phyloP scores from a whole-genome alignment of 2,329 filamentous ascomycete species.

The Hypomyces perniciosus region DNA sequence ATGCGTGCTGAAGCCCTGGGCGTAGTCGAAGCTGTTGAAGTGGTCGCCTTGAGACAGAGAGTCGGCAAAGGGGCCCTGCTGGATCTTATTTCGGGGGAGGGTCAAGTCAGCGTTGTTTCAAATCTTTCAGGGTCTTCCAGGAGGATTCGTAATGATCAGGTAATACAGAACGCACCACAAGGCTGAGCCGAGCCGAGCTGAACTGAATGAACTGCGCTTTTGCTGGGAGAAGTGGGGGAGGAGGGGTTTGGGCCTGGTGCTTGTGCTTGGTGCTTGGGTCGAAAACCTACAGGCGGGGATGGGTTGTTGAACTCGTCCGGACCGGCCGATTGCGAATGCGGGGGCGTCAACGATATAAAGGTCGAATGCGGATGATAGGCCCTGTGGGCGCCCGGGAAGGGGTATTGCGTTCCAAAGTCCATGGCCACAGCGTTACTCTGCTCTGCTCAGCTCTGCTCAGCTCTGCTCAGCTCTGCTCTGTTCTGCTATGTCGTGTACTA shows the following conservation, averaged over 20 bases:
- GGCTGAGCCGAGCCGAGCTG: too few relatives aligned
- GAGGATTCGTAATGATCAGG: slow-evolving; percentile 29
- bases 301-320: slow-evolving; percentile 51
- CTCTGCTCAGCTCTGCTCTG: background rate
- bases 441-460: background rate
- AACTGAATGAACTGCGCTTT: background rate
- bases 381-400: slow-evolving; percentile 40
- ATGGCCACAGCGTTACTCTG: slow-evolving; percentile 26
- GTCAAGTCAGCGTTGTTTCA: slow-evolving; percentile 8
- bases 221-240: slow-evolving; percentile 20
- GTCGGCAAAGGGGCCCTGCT: slow-evolving; percentile 45
- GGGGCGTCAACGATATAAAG: slow-evolving; percentile 52
- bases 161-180: slow-evolving; percentile 22
- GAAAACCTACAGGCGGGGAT: slow-evolving; percentile 47
- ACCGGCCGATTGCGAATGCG: slow-evolving; percentile 47
- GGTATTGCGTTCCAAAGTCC: slow-evolving; percentile 46
- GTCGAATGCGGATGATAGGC: slow-evolving; percentile 42
- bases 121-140: background rate
- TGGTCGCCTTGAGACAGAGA: slow-evolving; percentile 41
- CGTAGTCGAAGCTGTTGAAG: slow-evolving; percentile 42
- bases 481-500: background rate
- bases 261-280: background rate
- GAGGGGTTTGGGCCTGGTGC: too few relatives aligned
- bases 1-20: slow-evolving; percentile 33
- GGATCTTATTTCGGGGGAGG: slow-evolving; percentile 13